Percentiles rank a stretch among this genome's conserved stretches.
Conservation (phyloP, 2,329 filamentous ascomycete genomes). For the Berkeleyomyces rouxiae region DNA sequence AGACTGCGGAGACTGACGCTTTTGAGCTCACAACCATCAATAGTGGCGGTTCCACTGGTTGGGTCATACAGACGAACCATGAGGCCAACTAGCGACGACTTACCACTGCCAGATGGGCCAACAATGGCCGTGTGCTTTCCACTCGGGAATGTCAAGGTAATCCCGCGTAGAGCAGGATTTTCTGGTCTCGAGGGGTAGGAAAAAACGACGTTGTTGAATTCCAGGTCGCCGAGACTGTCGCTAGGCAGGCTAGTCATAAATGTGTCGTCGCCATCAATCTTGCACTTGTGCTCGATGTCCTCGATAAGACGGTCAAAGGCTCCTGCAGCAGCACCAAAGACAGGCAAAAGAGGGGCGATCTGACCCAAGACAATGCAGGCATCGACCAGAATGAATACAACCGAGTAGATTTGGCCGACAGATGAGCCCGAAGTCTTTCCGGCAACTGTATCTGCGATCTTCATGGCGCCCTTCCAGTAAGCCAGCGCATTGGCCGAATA, state of each 20-base stretch:
- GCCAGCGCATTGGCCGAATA: slow-evolving; percentile 50
- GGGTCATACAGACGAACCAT: slow-evolving; percentile 42
- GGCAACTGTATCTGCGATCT: slow-evolving; percentile 26
- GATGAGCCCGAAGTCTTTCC: slow-evolving; percentile 22
- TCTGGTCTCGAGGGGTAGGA: slow-evolving; percentile 29
- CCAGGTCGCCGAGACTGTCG: slow-evolving; percentile 26
- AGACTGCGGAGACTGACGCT: slow-evolving; percentile 30
- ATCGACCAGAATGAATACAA: slow-evolving; percentile 47
- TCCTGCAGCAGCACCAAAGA: slow-evolving; percentile 40
- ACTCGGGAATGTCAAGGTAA: slow-evolving; percentile 31
- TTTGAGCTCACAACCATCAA: slow-evolving; percentile 33
- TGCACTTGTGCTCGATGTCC: slow-evolving; percentile 36
- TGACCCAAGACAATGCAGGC: slow-evolving; percentile 46
- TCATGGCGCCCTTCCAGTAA: slow-evolving; percentile 49
- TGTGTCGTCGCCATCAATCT: slow-evolving; percentile 27
- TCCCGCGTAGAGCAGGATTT: slow-evolving; percentile 25
- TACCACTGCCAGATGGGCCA: slow-evolving; percentile 40
- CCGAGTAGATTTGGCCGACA: slow-evolving; percentile 40
- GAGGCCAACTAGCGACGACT: slow-evolving; percentile 39
- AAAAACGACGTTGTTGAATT: slow-evolving; percentile 28
- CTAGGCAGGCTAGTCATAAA: background rate
- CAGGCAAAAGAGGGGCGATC: slow-evolving; percentile 45
- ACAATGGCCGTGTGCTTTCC: slow-evolving; percentile 39
- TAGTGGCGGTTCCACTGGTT: slow-evolving; percentile 27
- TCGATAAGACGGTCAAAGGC: slow-evolving; percentile 40